Conservation (phyloP, 495 filamentous ascomycete species). For the Penicillium turbatum region DNA sequence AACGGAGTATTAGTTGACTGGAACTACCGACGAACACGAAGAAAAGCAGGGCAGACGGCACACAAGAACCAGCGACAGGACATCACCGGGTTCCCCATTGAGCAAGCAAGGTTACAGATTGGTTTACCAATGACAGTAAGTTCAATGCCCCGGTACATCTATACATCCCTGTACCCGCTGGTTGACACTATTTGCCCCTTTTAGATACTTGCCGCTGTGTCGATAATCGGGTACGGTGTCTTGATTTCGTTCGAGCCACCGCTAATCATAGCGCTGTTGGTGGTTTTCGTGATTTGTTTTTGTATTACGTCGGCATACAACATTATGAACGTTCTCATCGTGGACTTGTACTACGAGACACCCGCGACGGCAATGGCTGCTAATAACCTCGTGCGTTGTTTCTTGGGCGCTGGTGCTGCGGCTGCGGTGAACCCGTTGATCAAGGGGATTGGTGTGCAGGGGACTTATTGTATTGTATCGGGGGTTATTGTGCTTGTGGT, state of each 20-base stretch:
- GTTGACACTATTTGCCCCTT: neutral
- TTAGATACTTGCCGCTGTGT: conserved; percentile 17
- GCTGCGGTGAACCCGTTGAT: conserved; percentile 59
- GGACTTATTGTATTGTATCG: conserved; percentile 21
- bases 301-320: conserved; percentile 53
- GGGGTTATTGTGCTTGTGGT: conserved; percentile 6
- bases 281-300: conserved; percentile 52
- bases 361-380: conserved; percentile 64
- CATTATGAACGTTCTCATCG: conserved; percentile 38
- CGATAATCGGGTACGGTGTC: conserved; percentile 17
- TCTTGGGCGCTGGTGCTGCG: conserved; percentile 59
- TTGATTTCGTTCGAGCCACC: conserved; percentile 23
- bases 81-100: conserved; percentile 39
- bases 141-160: neutral
- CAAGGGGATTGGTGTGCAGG: conserved; percentile 8
- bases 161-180: neutral
- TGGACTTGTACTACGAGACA: conserved; percentile 57
- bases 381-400: conserved; percentile 65
- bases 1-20: conserved; percentile 65
- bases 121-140: conserved; percentile 32
- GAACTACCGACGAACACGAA: conserved; percentile 40
- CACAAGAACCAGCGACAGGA: conserved; percentile 40
- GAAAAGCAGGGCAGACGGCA: conserved; percentile 28
- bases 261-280: conserved; percentile 44
- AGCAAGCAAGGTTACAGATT: conserved; percentile 40